Percentiles rank a stretch among this genome's conserved stretches.
These are phyloP conservation scores for Hypocrella siamensis DNA, from an alignment of 2,329 filamentous ascomycete genomes.

Conservation along the genomic window DNA sequence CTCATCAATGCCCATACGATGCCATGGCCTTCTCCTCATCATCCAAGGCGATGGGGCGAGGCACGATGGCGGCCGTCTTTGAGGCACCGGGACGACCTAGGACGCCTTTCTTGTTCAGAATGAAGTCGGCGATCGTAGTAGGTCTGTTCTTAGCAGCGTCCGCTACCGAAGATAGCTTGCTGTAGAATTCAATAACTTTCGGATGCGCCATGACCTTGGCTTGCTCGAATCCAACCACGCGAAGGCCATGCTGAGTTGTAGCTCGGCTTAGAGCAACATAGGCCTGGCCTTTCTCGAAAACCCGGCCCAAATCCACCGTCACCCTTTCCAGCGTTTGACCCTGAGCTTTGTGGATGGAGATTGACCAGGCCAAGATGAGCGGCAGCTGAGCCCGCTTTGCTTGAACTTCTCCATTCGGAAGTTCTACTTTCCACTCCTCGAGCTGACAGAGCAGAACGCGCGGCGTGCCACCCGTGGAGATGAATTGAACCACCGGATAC, in stretches of 20 bases:
- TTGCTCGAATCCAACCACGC: conserved; percentile 79
- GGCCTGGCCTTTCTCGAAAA: conserved; percentile 95
- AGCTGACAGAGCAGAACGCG: conserved; percentile 58
- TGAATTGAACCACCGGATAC: conserved; percentile 77
- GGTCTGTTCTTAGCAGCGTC: conserved; percentile 23
- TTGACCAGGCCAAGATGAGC: conserved; percentile 86
- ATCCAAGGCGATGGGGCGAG: conserved; percentile 15
- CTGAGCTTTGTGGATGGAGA: conserved; percentile 96
- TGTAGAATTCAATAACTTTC: conserved; percentile 73
- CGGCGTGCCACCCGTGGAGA: conserved; percentile 54
- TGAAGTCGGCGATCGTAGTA: conserved; percentile 23
- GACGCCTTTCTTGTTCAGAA: conserved; percentile 17
- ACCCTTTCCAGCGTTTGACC: conserved; percentile 88
- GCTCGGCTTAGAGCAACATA: conserved; percentile 94
- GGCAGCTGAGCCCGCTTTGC: conserved; percentile 73
- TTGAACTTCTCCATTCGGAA: conserved; percentile 89
- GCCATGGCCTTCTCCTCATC: conserved; percentile 35
- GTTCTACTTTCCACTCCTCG: conserved; percentile 91
- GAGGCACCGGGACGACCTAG: conserved; percentile 5
- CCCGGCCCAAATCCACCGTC: conserved; percentile 79
- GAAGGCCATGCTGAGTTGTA: conserved; percentile 70
- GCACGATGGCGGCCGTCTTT: conserved; percentile 10
- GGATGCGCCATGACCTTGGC: conserved; percentile 89
- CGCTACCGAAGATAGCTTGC: conserved; percentile 58
- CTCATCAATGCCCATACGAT: conserved; percentile 24